These are phyloP conservation scores for Petrea volubilis DNA, from an alignment of 257 asterid species.

Conservation along the genomic window DNA sequence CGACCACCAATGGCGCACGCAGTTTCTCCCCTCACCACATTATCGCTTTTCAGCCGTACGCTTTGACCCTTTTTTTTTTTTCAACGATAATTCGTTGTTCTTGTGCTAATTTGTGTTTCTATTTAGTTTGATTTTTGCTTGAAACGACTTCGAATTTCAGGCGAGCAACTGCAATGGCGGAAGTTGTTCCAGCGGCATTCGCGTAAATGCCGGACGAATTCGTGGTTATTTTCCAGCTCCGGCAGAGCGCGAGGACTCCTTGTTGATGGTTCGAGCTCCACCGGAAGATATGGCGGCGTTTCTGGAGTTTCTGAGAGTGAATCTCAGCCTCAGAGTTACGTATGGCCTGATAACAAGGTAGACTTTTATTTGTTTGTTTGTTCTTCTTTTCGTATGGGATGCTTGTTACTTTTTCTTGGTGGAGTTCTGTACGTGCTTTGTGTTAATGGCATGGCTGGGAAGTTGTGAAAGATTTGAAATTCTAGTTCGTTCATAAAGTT, in stretches of 20 bases:
- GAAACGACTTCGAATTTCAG: constrained; percentile 33
- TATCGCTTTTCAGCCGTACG: constrained; percentile 29
- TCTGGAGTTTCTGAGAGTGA: constrained; percentile 36
- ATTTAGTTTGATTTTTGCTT: neutral
- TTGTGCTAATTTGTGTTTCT: neutral
- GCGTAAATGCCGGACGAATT: constrained; percentile 20
- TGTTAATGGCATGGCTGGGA: neutral
- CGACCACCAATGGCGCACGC: constrained; percentile 35
- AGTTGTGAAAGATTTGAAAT: neutral
- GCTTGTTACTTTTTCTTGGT: neutral
- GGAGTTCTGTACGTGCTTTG: neutral
- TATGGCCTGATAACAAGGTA: constrained; percentile 79
- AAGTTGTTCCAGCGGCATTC: constrained; percentile 19
- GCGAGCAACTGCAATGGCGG: constrained; percentile 21
- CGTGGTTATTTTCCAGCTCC: constrained; percentile 24
- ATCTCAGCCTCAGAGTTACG: constrained; percentile 36
- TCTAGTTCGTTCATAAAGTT: neutral
- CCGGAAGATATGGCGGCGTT: constrained; percentile 29
- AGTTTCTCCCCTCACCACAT: constrained; percentile 29
- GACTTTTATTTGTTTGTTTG: neutral
- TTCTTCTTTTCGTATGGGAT: neutral
- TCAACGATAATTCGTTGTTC: too few relatives aligned
- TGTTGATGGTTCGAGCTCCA: constrained; percentile 30
- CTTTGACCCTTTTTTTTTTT: neutral
- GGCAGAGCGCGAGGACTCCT: constrained; percentile 23